phyloP scores from a whole-genome alignment of 768 basidiomycete species.

The Coprinellus micaceus region DNA sequence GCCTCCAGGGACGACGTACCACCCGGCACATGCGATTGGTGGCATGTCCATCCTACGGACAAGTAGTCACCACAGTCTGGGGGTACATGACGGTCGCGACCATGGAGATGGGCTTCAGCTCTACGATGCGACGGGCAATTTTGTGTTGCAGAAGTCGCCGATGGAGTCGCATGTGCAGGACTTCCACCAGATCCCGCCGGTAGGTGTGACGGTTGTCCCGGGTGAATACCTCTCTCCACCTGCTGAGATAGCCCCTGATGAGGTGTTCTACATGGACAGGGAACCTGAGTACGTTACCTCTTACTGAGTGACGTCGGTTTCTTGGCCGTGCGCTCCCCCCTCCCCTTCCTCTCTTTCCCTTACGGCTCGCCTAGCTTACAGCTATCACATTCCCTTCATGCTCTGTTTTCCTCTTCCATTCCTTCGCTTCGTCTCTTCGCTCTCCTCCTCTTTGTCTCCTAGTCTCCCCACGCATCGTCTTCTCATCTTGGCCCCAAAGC shows the following conservation, averaged over 20 bases:
- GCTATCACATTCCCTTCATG: background rate
- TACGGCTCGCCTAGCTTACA: background rate
- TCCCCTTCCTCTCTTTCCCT: conserved; percentile 1
- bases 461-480: background rate
- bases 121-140: background rate
- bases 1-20: background rate
- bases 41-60: too few relatives aligned
- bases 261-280: conserved; percentile 24
- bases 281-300: conserved; percentile 22
- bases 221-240: conserved; percentile 5
- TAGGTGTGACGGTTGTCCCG: background rate
- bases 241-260: conserved; percentile 17
- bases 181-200: background rate
- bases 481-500: too few relatives aligned
- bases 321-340: background rate
- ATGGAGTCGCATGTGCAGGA: too few relatives aligned
- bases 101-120: background rate
- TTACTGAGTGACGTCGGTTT: conserved; percentile 9
- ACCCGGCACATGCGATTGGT: background rate
- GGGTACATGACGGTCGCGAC: background rate
- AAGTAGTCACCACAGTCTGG: too few relatives aligned
- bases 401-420: background rate
- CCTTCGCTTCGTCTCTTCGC: background rate
- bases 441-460: background rate
- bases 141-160: background rate